These are phyloP conservation scores for Tolypocladium guangdongense DNA, from an alignment of 2,329 filamentous ascomycete genomes.

Conservation along the genomic window DNA sequence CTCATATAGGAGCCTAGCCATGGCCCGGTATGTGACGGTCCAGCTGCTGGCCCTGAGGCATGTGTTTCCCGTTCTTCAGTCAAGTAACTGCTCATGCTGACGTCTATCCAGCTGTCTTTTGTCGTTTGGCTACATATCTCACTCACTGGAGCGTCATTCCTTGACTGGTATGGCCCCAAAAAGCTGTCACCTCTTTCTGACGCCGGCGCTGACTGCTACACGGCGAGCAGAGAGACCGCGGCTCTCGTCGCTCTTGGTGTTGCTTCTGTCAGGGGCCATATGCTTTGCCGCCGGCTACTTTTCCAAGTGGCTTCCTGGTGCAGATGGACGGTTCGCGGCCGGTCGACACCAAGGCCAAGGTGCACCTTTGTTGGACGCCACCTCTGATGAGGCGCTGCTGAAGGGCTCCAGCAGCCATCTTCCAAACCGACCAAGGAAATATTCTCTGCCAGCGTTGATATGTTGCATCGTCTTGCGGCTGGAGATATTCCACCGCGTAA, in stretches of 20 bases:
- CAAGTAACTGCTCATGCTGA: neutral
- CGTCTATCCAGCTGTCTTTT: conserved; percentile 26
- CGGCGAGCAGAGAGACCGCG: conserved; percentile 33
- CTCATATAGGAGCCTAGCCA: neutral
- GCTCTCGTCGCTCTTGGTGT: conserved; percentile 34
- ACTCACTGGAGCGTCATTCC: conserved; percentile 35
- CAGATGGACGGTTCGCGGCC: conserved; percentile 34
- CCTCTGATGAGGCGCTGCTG: conserved; percentile 13
- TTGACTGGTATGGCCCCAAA: conserved; percentile 29
- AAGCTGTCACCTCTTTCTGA: neutral
- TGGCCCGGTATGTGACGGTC: conserved; percentile 5
- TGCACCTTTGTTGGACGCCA: conserved; percentile 8
- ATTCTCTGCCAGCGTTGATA: conserved; percentile 32
- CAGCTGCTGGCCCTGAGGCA: conserved; percentile 7
- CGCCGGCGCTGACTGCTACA: neutral
- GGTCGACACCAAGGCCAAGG: conserved; percentile 6
- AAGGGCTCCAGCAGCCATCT: conserved; percentile 23
- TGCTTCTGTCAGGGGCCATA: conserved; percentile 32
- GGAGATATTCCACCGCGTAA: conserved; percentile 34
- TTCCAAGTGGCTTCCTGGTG: conserved; percentile 34
- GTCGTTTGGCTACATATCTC: conserved; percentile 37
- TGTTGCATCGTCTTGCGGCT: conserved; percentile 34
- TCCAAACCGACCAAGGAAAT: conserved; percentile 35
- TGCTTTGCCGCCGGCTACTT: conserved; percentile 31
- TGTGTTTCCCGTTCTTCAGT: neutral